Evolutionary conservation across 805 yeast genomes (phyloP).

Genomic region (Naumovozyma dairenensis): DNA sequence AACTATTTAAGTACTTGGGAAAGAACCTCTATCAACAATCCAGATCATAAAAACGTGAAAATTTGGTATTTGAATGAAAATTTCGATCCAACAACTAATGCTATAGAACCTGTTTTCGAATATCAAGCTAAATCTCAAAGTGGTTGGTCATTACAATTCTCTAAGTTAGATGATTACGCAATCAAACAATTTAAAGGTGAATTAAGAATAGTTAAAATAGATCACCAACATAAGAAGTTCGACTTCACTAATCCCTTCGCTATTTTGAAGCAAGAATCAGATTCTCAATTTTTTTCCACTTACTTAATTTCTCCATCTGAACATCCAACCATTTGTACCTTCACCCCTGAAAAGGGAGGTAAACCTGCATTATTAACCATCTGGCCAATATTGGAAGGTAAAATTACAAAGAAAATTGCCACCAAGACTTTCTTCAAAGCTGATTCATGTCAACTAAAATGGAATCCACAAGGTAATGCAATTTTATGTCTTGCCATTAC

Average conservation of each 20-base stretch:
- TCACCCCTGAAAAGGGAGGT: slow-evolving; percentile 77
- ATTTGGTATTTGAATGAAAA: slow-evolving; percentile 52
- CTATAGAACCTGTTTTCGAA: slow-evolving; percentile 27
- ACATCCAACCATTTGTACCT: slow-evolving; percentile 83
- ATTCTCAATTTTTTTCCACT: slow-evolving; percentile 30
- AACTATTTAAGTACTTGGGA: slow-evolving; percentile 81
- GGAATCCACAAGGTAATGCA: slow-evolving; percentile 95
- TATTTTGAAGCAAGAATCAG: slow-evolving; percentile 34
- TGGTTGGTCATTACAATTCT: slow-evolving; percentile 54
- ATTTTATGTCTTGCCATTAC: slow-evolving; percentile 87
- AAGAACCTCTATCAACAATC: slow-evolving; percentile 64
- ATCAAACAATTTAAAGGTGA: slow-evolving; percentile 23
- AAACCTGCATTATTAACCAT: slow-evolving; percentile 84
- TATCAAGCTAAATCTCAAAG: slow-evolving; percentile 75
- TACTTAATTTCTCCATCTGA: slow-evolving; percentile 79
- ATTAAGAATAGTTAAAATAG: slow-evolving; percentile 32
- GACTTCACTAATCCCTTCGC: slow-evolving; percentile 47
- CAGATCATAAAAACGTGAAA: slow-evolving; percentile 70
- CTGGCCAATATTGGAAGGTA: slow-evolving; percentile 38
- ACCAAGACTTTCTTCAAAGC: slow-evolving; percentile 91
- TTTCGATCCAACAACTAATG: slow-evolving; percentile 16
- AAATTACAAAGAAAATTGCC: slow-evolving; percentile 56
- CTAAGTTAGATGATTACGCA: slow-evolving; percentile 28
- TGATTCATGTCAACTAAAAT: slow-evolving; percentile 80
- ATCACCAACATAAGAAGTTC: slow-evolving; percentile 29